Base-by-base conservation (phyloP, 2,329 filamentous ascomycete species). In the Xylaria sp. region DNA sequence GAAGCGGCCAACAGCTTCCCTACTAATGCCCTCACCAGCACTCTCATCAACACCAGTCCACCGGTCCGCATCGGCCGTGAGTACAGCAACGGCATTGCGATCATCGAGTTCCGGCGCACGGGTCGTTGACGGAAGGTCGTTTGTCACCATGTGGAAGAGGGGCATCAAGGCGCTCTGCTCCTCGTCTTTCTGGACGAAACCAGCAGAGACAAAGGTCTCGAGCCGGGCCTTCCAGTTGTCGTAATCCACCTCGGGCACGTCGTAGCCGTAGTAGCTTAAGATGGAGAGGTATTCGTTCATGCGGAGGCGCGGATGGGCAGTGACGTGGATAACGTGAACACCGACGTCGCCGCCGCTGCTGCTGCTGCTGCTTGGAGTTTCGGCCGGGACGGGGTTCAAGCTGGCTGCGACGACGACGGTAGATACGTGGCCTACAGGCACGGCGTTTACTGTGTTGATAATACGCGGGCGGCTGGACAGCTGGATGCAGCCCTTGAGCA, bases 401-500 rank as follows among this genome's bases (percentile, higher is more conserved):
- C 19, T 27, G 4, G 87, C 84, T 4, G 89, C 91, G 17, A 92
- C 87, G 25, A 96, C 90, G 7, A 96, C 85, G n/a, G 86, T 83
- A 1, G 89, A 86, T 35, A 97, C 93, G 67, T 96, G 92, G 64
- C 87, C 87, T 25, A 97, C 93, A 0, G 94, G 93, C 0, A 97
- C 90, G 75, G 89, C 87, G 79, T 97, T 98, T 76, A 97, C 87
- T 0, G 92, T 91, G 79, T 97, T 98, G 74, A 82, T 77, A 68
- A 97, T 96, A 67, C 85, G 83, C 1, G 93, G 94, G 0, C 92
- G 84, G 2, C 83, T 82, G 2, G 80, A 80, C 2, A 97, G 81
- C 76, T 98, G 93, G 52, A 96, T 81, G 71, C 92, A 96, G 59
- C 92, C 93, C 79, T 97, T 97, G 58, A 89, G 79, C 78, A 97